Evolutionary conservation across 1,284 basidiomycete genomes (phyloP), one percentile per base, ranked within the genome.

Genomic region (Termitomyces sp.): DNA sequence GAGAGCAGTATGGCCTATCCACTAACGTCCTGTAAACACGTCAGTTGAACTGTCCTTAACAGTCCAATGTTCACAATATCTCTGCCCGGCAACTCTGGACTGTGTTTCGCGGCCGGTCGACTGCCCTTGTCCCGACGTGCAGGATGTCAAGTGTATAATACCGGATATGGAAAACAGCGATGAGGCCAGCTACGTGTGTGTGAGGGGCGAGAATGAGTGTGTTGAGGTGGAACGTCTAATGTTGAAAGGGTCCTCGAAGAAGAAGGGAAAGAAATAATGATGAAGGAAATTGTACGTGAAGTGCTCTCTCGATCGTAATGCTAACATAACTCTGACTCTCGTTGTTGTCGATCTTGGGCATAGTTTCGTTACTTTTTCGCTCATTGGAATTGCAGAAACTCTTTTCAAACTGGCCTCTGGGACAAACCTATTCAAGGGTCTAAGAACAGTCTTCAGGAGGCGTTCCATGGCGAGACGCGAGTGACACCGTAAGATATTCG

Each of bases 51-150:
- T 31, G n/a, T 19, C 13, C 30, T 46, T 45, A n/a, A 24, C 18
- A 50, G 82, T 81, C n/a, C 64, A 74, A 33, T 84, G 83, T 57
- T 73, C 81, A 9, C 69, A 72, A 42, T 85, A 85, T 61, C 65
- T 85, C 24, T 85, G 83, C 62, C 82, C 83, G 19, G 68, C 71
- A 34, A 84, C 81, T n/a, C 66, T 84, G 42, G 72, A 77, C 49
- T 85, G 83, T 50, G 83, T 84, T 14, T 57, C 62, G 5, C 69
- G 64, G 48, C 83, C 83, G 5, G 65, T 63, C 34, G 74, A 82
- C 38, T 85, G 83, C 59, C 81, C 83, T 6, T 85, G 83, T 64
- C 81, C 82, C 5, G 72, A 78, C 56, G 66, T 71, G 7, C 77
- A 83, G 60, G 83, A 85, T 57, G 71, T 81, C 54, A 82, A 78